Conservation (phyloP, 139 green algal genomes). For the Monoraphidium neglectum region DNA sequence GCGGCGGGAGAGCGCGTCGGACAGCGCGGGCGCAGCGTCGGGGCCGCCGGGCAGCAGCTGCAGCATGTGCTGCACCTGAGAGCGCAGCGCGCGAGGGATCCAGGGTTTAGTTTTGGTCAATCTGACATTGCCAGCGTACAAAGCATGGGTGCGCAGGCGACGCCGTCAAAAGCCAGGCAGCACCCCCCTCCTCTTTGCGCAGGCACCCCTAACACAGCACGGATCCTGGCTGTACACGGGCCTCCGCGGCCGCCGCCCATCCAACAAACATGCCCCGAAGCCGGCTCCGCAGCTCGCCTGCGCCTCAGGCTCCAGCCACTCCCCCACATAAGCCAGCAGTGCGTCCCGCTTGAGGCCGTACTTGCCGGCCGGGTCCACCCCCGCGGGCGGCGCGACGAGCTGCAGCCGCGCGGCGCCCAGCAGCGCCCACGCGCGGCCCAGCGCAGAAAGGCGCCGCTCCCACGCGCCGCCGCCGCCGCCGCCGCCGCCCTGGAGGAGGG, state of each 20-base stretch:
- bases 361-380: constrained; percentile 81
- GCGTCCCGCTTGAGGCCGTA: constrained; percentile 45
- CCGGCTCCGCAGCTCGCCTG: constrained; percentile 20
- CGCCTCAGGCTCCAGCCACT: constrained; percentile 53
- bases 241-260: too few relatives aligned
- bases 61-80: constrained; percentile 46
- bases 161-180: too few relatives aligned
- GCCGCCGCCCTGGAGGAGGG: background rate
- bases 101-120: too few relatives aligned
- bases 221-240: too few relatives aligned
- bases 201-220: too few relatives aligned
- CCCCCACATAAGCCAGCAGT: constrained; percentile 37
- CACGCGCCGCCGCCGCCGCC: background rate
- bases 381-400: constrained; percentile 66
- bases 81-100: too few relatives aligned
- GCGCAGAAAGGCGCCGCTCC: constrained; percentile 2
- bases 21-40: constrained; percentile 49
- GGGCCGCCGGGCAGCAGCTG: constrained; percentile 62
- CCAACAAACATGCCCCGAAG: too few relatives aligned
- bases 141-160: too few relatives aligned
- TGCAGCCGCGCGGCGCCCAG: constrained; percentile 82
- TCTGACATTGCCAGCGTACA: too few relatives aligned
- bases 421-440: constrained; percentile 72
- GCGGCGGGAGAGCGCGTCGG: constrained; percentile 14
- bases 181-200: too few relatives aligned